phyloP scores from a whole-genome alignment of 768 basidiomycete genomes.

The Suillus decipiens region DNA sequence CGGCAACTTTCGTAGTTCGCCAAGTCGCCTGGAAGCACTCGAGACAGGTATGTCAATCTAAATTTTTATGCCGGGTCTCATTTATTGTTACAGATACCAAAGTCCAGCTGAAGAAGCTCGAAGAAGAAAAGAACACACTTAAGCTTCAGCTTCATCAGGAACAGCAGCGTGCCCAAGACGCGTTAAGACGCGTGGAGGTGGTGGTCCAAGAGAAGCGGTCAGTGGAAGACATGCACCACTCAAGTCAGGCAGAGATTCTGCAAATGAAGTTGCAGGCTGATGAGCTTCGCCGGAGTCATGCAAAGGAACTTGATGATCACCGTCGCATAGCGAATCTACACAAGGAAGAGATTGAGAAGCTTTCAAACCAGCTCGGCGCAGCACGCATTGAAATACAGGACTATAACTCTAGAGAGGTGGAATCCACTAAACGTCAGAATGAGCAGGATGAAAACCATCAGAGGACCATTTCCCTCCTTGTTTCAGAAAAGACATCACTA shows the following conservation, averaged over 20 bases:
- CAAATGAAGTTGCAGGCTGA: constrained; percentile 16
- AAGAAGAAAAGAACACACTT: constrained; percentile 27
- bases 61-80: neutral
- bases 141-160: constrained; percentile 23
- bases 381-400: constrained; percentile 24
- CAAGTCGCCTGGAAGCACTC: neutral
- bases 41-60: constrained; percentile 24
- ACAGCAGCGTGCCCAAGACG: constrained; percentile 9
- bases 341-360: constrained; percentile 14
- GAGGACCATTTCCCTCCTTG: constrained; percentile 75
- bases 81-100: neutral
- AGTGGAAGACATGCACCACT: constrained; percentile 19
- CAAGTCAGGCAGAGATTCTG: constrained; percentile 20
- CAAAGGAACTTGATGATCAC: constrained; percentile 3
- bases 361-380: constrained; percentile 16
- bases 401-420: constrained; percentile 17
- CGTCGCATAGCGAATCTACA: neutral
- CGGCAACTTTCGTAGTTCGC: neutral
- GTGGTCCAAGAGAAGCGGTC: constrained; percentile 27
- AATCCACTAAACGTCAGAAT: constrained; percentile 22
- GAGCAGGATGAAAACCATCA: constrained; percentile 56
- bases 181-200: constrained; percentile 14
- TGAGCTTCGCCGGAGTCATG: constrained; percentile 15
- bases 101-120: constrained; percentile 5
- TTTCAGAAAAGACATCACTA: constrained; percentile 69